Evolutionary conservation across 2,329 filamentous ascomycete genomes (phyloP).

Genomic region (Fusarium protoensiforme): DNA sequence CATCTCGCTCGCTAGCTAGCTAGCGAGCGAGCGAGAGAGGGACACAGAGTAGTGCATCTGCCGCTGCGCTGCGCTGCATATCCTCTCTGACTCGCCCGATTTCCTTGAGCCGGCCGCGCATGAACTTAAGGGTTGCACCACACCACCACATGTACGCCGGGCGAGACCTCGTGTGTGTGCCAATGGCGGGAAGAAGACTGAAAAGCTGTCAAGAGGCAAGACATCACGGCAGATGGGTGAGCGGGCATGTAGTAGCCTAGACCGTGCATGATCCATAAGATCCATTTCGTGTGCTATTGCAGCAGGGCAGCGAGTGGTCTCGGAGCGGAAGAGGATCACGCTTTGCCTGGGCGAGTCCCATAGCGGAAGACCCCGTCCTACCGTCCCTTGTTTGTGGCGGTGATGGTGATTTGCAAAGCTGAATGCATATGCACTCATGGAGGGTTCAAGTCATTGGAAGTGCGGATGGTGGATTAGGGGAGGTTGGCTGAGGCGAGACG

Average conservation of each 20-base stretch:
- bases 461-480: conserved; percentile 1
- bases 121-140: conserved; percentile 35
- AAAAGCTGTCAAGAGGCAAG: conserved; percentile 25
- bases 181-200: conserved; percentile 14
- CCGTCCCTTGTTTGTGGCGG: neutral
- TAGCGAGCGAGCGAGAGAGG: neutral
- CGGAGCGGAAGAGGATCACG: neutral
- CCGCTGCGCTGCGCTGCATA: neutral
- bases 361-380: neutral
- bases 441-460: conserved; percentile 6
- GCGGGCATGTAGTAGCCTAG: conserved; percentile 17
- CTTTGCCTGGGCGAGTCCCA: conserved; percentile 6
- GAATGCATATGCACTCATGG: conserved; percentile 25
- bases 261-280: conserved; percentile 37
- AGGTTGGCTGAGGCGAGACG: conserved; percentile 11
- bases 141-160: conserved; percentile 25
- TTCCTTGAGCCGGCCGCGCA: conserved; percentile 18
- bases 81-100: conserved; percentile 19
- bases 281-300: conserved; percentile 17
- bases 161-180: conserved; percentile 1
- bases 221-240: conserved; percentile 31
- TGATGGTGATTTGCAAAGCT: conserved; percentile 27
- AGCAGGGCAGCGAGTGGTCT: neutral
- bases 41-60: conserved; percentile 16
- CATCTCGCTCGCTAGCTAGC: neutral